Conservation (phyloP, 2,329 filamentous ascomycete genomes). For the Verruconis gallopava region DNA sequence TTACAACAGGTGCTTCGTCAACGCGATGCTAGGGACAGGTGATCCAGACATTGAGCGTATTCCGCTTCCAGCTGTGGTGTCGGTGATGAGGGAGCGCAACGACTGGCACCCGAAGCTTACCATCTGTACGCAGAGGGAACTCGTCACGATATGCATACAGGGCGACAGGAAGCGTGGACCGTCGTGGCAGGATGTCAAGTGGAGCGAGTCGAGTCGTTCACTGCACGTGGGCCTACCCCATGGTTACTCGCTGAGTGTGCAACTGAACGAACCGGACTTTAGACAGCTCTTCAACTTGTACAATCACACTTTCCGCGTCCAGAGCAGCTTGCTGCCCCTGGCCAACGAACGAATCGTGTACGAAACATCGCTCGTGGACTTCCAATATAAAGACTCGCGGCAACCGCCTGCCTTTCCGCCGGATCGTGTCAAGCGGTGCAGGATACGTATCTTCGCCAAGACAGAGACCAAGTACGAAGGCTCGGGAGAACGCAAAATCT, state of each 20-base stretch:
- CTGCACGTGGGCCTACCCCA: slow-evolving; percentile 61
- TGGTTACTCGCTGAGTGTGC: slow-evolving; percentile 59
- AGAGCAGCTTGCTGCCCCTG: slow-evolving; percentile 54
- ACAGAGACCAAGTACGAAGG: slow-evolving; percentile 55
- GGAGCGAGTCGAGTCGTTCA: slow-evolving; percentile 54
- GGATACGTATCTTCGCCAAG: slow-evolving; percentile 63
- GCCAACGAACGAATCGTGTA: slow-evolving; percentile 59
- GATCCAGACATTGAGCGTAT: slow-evolving; percentile 56
- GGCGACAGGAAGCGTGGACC: slow-evolving; percentile 53
- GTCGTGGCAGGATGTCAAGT: slow-evolving; percentile 70
- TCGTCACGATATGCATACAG: slow-evolving; percentile 63
- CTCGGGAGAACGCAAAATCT: slow-evolving; percentile 56
- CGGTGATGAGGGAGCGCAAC: slow-evolving; percentile 56
- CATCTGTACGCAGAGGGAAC: slow-evolving; percentile 66
- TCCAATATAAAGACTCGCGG: slow-evolving; percentile 71
- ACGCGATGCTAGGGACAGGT: slow-evolving; percentile 60
- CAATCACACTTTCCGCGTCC: slow-evolving; percentile 68
- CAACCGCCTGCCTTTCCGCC: slow-evolving; percentile 60
- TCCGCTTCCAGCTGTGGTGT: slow-evolving; percentile 60
- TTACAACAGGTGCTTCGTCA: slow-evolving; percentile 65
- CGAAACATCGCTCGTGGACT: slow-evolving; percentile 54
- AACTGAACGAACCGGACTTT: slow-evolving; percentile 66
- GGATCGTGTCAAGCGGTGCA: slow-evolving; percentile 59
- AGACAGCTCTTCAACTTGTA: slow-evolving; percentile 69
- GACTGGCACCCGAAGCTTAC: slow-evolving; percentile 60